Percentiles rank a stretch among this genome's conserved stretches.
Conservation (phyloP, 2,329 filamentous ascomycete genomes). For the Sporothrix inflata region DNA sequence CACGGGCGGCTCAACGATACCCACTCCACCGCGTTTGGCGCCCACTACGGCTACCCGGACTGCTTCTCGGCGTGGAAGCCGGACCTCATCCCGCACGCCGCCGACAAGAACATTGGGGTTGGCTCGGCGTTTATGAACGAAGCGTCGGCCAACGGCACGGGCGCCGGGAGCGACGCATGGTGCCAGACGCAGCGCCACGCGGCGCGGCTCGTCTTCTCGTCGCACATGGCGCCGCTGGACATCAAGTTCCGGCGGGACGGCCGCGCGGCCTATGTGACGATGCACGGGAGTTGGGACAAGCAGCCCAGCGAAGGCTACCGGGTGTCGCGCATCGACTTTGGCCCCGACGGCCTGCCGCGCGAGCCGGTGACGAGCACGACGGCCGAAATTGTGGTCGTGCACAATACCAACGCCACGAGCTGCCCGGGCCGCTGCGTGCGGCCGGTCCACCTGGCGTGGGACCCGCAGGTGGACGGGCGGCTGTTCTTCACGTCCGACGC, state of each 20-base stretch:
- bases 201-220: not conserved
- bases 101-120: too few species aligned
- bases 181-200: not conserved
- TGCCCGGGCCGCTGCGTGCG: constrained; percentile 29
- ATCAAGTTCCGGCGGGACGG: not conserved
- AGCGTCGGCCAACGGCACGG: not conserved
- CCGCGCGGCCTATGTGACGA: not conserved
- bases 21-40: too few species aligned
- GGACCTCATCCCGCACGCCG: too few species aligned
- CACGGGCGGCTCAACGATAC: too few species aligned
- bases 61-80: too few species aligned
- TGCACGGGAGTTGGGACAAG: not conserved
- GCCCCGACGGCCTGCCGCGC: not conserved
- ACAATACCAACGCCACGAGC: constrained; percentile 49
- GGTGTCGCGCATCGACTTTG: not conserved
- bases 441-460: constrained; percentile 27
- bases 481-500: constrained; percentile 59
- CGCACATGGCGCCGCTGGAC: not conserved
- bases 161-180: not conserved
- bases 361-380: not conserved
- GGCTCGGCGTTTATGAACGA: too few species aligned
- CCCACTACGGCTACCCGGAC: too few species aligned
- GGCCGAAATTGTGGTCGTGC: constrained; percentile 39
- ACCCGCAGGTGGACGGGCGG: constrained; percentile 36
- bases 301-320: not conserved